phyloP scores from a whole-genome alignment of 2,329 filamentous ascomycete genomes.

The Colletotrichum somersetense region DNA sequence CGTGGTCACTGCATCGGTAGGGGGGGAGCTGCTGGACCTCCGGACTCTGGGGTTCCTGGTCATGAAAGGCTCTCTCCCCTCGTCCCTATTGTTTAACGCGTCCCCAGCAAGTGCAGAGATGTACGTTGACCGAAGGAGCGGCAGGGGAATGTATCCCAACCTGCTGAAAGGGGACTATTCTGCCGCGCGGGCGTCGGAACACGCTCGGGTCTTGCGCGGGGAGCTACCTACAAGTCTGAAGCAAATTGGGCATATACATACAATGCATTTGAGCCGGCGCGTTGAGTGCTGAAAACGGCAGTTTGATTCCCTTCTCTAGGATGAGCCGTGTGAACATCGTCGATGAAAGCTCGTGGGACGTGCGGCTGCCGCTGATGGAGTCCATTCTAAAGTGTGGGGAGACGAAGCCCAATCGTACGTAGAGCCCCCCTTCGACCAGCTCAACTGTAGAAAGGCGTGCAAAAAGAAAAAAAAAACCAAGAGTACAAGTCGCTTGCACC shows the following conservation, averaged over 20 bases:
- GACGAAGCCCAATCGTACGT: neutral
- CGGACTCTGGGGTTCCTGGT: no score
- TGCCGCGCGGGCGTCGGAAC: neutral
- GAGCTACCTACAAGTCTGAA: no score
- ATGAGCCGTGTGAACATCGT: neutral
- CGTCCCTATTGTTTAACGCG: neutral
- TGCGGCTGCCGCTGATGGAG: neutral
- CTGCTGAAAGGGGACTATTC: neutral
- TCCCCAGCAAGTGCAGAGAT: rapidly evolving
- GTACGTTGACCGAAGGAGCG: rapidly evolving
- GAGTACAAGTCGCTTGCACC: neutral
- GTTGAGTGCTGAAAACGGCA: neutral
- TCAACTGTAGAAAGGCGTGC: neutral
- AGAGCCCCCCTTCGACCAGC: no score
- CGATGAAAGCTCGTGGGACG: neutral
- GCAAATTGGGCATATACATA: neutral
- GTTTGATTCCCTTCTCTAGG: neutral
- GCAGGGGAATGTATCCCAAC: neutral
- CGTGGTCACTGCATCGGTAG: no score
- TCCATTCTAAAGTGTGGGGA: neutral
- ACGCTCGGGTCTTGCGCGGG: neutral
- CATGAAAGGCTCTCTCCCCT: no score
- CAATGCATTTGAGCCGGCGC: no score
- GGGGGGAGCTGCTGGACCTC: no score
- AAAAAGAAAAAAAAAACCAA: neutral